A percentile compares a stretch with the other conserved stretches of the same genome.
These are phyloP conservation scores for Boletus subparvulus DNA, from an alignment of 768 basidiomycete genomes.

Conservation along the genomic window DNA sequence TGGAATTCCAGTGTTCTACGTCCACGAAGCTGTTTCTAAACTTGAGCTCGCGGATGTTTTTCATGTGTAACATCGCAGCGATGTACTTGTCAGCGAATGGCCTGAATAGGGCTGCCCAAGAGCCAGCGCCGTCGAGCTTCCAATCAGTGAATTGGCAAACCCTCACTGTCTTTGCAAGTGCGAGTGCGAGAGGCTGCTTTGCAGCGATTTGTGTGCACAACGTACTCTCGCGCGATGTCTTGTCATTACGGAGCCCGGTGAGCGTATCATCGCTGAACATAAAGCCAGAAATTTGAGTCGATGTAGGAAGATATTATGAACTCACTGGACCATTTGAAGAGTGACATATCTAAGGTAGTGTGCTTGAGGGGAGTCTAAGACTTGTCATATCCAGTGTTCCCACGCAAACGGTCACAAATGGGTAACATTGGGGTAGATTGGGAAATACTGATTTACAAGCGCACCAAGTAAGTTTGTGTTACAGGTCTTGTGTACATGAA, in stretches of 20 bases:
- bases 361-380: too few relatives aligned
- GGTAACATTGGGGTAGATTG: too few relatives aligned
- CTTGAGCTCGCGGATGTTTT: conserved; percentile 12
- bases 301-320: neutral
- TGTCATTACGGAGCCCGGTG: too few relatives aligned
- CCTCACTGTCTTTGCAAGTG: conserved; percentile 33
- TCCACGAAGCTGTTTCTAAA: conserved; percentile 12
- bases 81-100: neutral
- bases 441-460: too few relatives aligned
- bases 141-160: conserved; percentile 13
- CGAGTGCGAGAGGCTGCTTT: conserved; percentile 27
- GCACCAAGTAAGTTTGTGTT: neutral
- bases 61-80: conserved; percentile 16
- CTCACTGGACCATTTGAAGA: conserved; percentile 8
- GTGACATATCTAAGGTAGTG: conserved; percentile 7
- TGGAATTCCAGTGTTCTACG: conserved; percentile 12
- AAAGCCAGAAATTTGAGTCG: too few relatives aligned
- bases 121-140: too few relatives aligned
- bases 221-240: neutral
- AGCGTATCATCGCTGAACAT: too few relatives aligned
- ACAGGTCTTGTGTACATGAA: neutral
- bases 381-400: too few relatives aligned
- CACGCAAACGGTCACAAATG: too few relatives aligned
- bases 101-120: too few relatives aligned
- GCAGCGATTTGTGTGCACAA: conserved; percentile 32